These are phyloP conservation scores for Vigna unguiculata DNA, from an alignment of 306 rosid species.

Conservation along the genomic window DNA sequence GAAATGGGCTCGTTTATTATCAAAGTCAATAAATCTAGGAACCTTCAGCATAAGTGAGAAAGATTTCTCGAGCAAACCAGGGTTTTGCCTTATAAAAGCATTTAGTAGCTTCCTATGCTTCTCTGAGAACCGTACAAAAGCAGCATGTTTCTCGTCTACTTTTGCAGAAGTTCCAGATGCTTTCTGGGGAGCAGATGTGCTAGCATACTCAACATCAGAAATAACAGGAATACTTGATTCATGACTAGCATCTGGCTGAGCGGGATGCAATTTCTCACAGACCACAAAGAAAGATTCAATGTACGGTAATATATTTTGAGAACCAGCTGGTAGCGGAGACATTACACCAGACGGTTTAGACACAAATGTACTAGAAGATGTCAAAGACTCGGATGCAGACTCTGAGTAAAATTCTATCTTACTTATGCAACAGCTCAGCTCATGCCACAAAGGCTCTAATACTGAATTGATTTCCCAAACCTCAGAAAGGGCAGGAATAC, in stretches of 20 bases:
- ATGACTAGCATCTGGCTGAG: constrained; percentile 71
- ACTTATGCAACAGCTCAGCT: constrained; percentile 91
- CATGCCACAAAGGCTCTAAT: constrained; percentile 96
- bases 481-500: constrained; percentile 67
- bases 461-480: constrained; percentile 87
- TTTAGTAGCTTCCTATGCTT: constrained; percentile 93
- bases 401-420: constrained; percentile 94
- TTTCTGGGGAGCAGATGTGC: constrained; percentile 74
- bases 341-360: constrained; percentile 76
- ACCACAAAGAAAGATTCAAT: constrained; percentile 99
- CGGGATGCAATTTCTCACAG: constrained; percentile 95
- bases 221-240: constrained; percentile 64
- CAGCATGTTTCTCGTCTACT: constrained; percentile 83
- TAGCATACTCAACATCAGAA: constrained; percentile 76
- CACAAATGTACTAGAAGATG: constrained; percentile 64
- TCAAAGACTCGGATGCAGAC: constrained; percentile 60
- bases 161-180: constrained; percentile 59
- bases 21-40: constrained; percentile 94
- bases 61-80: constrained; percentile 96
- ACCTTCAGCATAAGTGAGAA: constrained; percentile 95
- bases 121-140: constrained; percentile 90
- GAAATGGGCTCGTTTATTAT: constrained; percentile 95
- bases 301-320: constrained; percentile 95
- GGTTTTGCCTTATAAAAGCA: constrained; percentile 98
- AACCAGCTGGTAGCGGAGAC: constrained; percentile 95